A percentile compares a stretch with the other conserved stretches of the same genome.
Evolutionary conservation across 139 green algal genomes (phyloP).

Genomic region (Chlamydomonas sp.): DNA sequence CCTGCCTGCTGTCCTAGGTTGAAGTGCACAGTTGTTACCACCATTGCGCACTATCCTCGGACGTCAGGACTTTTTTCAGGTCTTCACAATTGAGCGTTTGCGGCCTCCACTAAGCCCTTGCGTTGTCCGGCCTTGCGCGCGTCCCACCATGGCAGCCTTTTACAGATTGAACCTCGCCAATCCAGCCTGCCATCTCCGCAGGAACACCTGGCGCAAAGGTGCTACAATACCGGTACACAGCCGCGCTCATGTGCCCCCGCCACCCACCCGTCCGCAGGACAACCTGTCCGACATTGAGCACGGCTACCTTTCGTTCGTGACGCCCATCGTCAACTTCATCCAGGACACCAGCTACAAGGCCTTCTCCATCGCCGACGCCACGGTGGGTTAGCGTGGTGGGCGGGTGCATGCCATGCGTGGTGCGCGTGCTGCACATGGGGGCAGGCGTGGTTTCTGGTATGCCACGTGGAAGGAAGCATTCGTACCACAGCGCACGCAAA

Average conservation of each 20-base stretch:
- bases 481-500: neutral
- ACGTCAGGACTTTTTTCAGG: too few relatives aligned
- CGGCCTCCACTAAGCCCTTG: too few relatives aligned
- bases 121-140: too few relatives aligned
- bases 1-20: too few relatives aligned
- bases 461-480: neutral
- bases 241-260: neutral
- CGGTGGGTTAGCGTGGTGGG: neutral
- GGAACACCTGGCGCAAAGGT: neutral
- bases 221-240: neutral
- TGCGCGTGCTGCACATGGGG: neutral
- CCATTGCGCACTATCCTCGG: too few relatives aligned
- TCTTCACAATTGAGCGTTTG: too few relatives aligned
- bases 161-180: too few relatives aligned
- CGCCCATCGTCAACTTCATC: slow-evolving; percentile 22
- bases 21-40: too few relatives aligned
- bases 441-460: neutral
- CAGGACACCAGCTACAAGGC: slow-evolving; percentile 29
- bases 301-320: slow-evolving; percentile 8
- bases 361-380: slow-evolving; percentile 11
- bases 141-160: too few relatives aligned
- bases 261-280: slow-evolving; percentile 11
- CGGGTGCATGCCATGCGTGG: neutral
- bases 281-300: slow-evolving; percentile 18
- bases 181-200: too few relatives aligned